phyloP scores from a whole-genome alignment of 768 basidiomycete genomes.

The Pisolithus microcarpus region DNA sequence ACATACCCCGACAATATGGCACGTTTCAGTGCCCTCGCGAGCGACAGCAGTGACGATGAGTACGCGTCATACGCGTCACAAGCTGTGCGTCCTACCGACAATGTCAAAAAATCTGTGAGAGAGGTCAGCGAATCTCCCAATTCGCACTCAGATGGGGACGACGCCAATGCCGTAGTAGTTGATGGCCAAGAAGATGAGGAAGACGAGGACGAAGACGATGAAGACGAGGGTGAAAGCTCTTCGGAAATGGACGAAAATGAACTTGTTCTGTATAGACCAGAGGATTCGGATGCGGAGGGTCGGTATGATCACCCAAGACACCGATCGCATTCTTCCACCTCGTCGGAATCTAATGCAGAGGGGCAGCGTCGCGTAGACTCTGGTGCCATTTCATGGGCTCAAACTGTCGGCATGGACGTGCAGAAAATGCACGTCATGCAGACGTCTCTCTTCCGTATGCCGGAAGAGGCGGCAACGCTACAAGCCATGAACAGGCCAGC shows the following conservation, averaged over 20 bases:
- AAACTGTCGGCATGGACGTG: slow-evolving; percentile 69
- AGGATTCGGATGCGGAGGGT: slow-evolving; percentile 50
- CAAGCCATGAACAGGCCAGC: slow-evolving; percentile 43
- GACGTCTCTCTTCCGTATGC: slow-evolving; percentile 72
- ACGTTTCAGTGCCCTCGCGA: slow-evolving; percentile 59
- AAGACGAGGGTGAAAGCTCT: slow-evolving; percentile 31
- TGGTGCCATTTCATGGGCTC: slow-evolving; percentile 62
- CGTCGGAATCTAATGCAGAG: slow-evolving; percentile 17
- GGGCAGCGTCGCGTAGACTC: slow-evolving; percentile 31
- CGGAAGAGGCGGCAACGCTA: slow-evolving; percentile 64
- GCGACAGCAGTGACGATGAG: slow-evolving; percentile 51
- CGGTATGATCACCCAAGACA: slow-evolving; percentile 37
- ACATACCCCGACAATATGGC: slow-evolving; percentile 37
- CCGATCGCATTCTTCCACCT: slow-evolving; percentile 26
- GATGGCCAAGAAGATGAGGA: slow-evolving; percentile 14
- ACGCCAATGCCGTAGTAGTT: slow-evolving; percentile 14
- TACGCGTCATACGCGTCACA: slow-evolving; percentile 29
- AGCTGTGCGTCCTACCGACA: slow-evolving; percentile 15
- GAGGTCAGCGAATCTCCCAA: slow-evolving; percentile 26
- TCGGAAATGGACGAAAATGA: slow-evolving; percentile 52
- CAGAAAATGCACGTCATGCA: slow-evolving; percentile 94
- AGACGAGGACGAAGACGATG: slow-evolving; percentile 26
- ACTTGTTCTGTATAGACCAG: slow-evolving; percentile 25
- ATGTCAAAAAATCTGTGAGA: slow-evolving; percentile 19
- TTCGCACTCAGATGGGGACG: slow-evolving; percentile 24